phyloP scores from a whole-genome alignment of 2,329 filamentous ascomycete species.

The Colletotrichum phormii region DNA sequence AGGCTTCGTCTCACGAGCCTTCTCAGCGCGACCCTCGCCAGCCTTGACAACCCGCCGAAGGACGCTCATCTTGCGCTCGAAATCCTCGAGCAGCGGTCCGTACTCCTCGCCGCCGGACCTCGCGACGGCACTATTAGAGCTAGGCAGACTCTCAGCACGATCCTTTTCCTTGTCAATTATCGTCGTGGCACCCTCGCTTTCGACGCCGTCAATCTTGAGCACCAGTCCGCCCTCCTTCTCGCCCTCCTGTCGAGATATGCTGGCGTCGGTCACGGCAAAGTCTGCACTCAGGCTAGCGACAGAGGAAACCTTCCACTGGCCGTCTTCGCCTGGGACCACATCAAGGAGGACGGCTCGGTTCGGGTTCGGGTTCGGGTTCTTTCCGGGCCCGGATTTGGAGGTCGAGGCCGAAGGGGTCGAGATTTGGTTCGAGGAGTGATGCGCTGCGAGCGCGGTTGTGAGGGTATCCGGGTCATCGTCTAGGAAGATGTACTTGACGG shows the following conservation, averaged over 20 bases:
- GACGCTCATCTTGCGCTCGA: constrained; percentile 67
- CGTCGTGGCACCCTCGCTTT: constrained; percentile 44
- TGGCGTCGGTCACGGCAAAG: constrained; percentile 71
- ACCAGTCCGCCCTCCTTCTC: constrained; percentile 56
- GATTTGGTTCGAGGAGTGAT: constrained; percentile 41
- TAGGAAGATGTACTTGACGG: constrained; percentile 90
- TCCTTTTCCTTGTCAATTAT: constrained; percentile 24
- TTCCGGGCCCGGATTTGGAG: constrained; percentile 37
- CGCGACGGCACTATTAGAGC: constrained; percentile 45
- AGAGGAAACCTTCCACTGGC: constrained; percentile 68
- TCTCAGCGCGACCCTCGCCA: constrained; percentile 47
- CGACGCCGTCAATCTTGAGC: constrained; percentile 71
- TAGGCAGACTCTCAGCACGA: constrained; percentile 28
- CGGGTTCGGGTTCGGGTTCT: constrained; percentile 31
- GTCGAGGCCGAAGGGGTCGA: constrained; percentile 42
- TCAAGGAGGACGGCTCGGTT: constrained; percentile 68
- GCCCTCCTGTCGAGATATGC: constrained; percentile 56
- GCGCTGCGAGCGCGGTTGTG: constrained; percentile 68
- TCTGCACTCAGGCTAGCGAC: constrained; percentile 79
- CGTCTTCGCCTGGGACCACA: constrained; percentile 55
- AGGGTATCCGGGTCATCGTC: constrained; percentile 89
- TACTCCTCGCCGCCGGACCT: constrained; percentile 58
- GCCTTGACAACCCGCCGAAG: constrained; percentile 66
- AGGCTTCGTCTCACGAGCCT: constrained; percentile 8
- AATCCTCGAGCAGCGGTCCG: constrained; percentile 64